A percentile compares a stretch with the other conserved stretches of the same genome.
These are phyloP conservation scores for Dothistroma pini DNA, from an alignment of 2,329 filamentous ascomycete species.

Conservation along the genomic window DNA sequence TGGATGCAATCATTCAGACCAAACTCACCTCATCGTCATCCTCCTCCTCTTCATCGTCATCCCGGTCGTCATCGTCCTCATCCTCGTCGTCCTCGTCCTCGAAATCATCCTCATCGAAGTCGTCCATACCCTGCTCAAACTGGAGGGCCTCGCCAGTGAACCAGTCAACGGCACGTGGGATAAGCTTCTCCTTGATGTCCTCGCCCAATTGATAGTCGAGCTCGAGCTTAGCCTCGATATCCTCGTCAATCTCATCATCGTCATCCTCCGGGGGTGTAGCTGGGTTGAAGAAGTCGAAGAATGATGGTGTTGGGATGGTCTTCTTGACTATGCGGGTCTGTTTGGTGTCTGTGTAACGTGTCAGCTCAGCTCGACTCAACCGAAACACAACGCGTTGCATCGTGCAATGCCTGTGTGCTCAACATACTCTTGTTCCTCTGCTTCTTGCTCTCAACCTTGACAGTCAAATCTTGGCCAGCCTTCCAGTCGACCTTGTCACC, in stretches of 20 bases:
- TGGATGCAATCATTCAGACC: too few relatives aligned
- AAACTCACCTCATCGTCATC: constrained; percentile 51
- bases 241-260: constrained; percentile 72
- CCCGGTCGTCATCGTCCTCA: constrained; percentile 77
- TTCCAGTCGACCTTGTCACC: constrained; percentile 99
- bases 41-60: constrained; percentile 64
- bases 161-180: constrained; percentile 98
- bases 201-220: constrained; percentile 98
- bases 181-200: constrained; percentile 99
- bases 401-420: constrained; percentile 1
- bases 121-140: constrained; percentile 89
- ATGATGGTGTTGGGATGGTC: constrained; percentile 96
- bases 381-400: constrained; percentile 6
- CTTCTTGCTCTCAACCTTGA: constrained; percentile 97
- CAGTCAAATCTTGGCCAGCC: constrained; percentile 84
- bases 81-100: constrained; percentile 93
- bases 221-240: constrained; percentile 97
- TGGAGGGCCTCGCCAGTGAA: constrained; percentile 97
- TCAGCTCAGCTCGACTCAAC: constrained; percentile 19
- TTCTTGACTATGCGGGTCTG: constrained; percentile 99
- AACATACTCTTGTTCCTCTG: constrained; percentile 96
- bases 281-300: constrained; percentile 97
- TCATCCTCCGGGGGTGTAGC: constrained; percentile 82
- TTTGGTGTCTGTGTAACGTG: constrained; percentile 72
- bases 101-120: constrained; percentile 75